Percentiles rank a stretch among this genome's conserved stretches.
Conservation (phyloP, 2,329 filamentous ascomycete genomes). For the Phyllosticta citribraziliensis region DNA sequence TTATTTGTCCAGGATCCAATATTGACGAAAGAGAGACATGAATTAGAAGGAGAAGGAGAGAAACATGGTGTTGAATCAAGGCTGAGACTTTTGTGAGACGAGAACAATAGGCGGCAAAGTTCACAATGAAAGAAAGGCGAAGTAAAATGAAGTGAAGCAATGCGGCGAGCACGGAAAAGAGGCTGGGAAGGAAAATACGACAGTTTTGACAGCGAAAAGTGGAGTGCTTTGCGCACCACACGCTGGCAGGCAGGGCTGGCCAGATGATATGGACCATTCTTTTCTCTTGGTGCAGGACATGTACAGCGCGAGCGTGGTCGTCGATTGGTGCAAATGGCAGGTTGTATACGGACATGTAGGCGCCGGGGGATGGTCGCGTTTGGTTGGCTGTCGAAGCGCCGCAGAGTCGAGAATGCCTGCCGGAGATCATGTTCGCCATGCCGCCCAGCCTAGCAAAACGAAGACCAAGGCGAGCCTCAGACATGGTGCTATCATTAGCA, state of each 20-base stretch:
- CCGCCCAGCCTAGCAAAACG: not conserved
- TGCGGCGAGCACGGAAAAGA: not conserved
- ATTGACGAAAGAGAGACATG: not conserved
- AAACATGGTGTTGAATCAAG: not conserved
- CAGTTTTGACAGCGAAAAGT: not conserved
- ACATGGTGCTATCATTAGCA: not conserved
- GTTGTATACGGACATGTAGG: slow-evolving; percentile 7
- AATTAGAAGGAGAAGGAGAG: not conserved
- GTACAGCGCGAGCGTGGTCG: not conserved
- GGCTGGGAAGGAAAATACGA: not conserved
- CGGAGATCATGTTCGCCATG: not conserved
- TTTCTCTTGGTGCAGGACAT: slow-evolving; percentile 1
- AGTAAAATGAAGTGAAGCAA: not conserved
- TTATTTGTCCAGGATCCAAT: not conserved
- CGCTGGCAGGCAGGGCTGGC: not conserved
- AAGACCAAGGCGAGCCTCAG: not conserved
- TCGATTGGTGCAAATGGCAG: slow-evolving; percentile 1
- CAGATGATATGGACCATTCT: not conserved
- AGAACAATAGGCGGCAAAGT: not conserved
- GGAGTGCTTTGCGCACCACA: not conserved
- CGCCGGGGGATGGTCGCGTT: slow-evolving; percentile 14
- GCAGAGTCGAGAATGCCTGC: slow-evolving; percentile 6
- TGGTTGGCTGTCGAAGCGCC: slow-evolving; percentile 25
- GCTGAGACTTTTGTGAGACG: not conserved
- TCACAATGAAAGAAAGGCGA: not conserved